phyloP scores from a whole-genome alignment of 2,329 filamentous ascomycete species.

The Exophiala viscosa region DNA sequence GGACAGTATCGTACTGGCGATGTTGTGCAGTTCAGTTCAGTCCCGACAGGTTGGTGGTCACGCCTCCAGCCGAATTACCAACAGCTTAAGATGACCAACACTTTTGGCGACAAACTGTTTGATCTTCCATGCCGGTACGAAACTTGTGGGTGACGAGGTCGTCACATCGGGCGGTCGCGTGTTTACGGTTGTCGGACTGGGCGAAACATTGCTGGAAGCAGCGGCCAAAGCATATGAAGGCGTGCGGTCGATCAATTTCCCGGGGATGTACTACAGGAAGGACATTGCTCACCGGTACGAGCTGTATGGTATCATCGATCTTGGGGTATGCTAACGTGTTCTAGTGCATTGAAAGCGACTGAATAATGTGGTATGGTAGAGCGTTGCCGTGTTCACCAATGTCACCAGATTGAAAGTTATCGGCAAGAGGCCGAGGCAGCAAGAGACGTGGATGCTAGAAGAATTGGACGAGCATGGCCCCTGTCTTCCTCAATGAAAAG shows the following conservation, averaged over 20 bases:
- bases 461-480: no score
- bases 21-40: slow-evolving; percentile 65
- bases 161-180: slow-evolving; percentile 83
- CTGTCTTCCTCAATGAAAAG: no score
- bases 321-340: no score
- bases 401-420: no score
- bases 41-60: slow-evolving; percentile 54
- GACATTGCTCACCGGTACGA: slow-evolving; percentile 74
- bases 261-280: slow-evolving; percentile 85
- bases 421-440: no score
- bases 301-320: no score
- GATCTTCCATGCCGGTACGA: slow-evolving; percentile 91
- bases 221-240: slow-evolving; percentile 82
- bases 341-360: no score
- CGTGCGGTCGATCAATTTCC: slow-evolving; percentile 73
- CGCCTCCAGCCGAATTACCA: no score
- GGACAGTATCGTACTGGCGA: slow-evolving; percentile 56
- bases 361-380: no score
- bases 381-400: no score
- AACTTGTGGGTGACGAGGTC: slow-evolving; percentile 54
- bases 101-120: slow-evolving; percentile 58
- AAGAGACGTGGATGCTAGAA: no score
- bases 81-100: no score
- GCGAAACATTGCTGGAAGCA: slow-evolving; percentile 71
- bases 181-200: slow-evolving; percentile 80